Conservation (phyloP, 2,329 filamentous ascomycete genomes). For the Lachnellula suecica region DNA sequence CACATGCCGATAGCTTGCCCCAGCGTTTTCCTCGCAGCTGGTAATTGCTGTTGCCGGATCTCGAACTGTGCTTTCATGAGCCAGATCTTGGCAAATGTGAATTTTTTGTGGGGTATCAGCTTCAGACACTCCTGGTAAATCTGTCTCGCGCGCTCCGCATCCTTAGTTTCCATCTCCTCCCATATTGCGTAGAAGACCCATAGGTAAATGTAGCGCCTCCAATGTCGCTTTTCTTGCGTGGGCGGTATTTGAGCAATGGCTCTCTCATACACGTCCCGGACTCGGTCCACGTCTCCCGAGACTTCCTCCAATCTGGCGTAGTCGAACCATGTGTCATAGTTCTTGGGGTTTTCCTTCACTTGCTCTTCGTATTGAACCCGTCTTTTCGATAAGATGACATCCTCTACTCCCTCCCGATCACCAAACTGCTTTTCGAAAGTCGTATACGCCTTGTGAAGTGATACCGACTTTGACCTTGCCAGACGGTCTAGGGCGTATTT, state of each 20-base stretch:
- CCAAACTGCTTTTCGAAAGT: constrained; percentile 98
- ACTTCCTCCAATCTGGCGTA: constrained; percentile 88
- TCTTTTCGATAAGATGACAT: constrained; percentile 92
- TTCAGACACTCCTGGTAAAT: constrained; percentile 88
- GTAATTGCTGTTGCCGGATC: constrained; percentile 79
- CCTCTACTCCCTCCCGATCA: constrained; percentile 88
- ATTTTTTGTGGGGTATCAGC: constrained; percentile 91
- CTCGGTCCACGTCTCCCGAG: constrained; percentile 76
- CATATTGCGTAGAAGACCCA: constrained; percentile 97
- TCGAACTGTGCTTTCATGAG: constrained; percentile 92
- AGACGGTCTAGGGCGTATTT: constrained; percentile 94
- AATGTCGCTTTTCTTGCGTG: constrained; percentile 94
- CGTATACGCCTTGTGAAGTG: constrained; percentile 90
- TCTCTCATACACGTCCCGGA: constrained; percentile 91
- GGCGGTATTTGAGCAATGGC: constrained; percentile 95
- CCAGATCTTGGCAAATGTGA: constrained; percentile 98
- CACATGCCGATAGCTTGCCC: constrained; percentile 91
- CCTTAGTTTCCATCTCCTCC: constrained; percentile 85
- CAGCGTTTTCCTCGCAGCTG: constrained; percentile 80
- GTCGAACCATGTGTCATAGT: constrained; percentile 98
- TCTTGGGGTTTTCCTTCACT: constrained; percentile 89
- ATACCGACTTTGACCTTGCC: constrained; percentile 80
- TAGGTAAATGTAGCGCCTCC: constrained; percentile 95
- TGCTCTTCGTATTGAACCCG: constrained; percentile 92
- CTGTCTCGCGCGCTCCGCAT: constrained; percentile 76